Percentiles rank a stretch among this genome's conserved stretches.
Conservation (phyloP, 768 basidiomycete species). For the Phanerochaete carnosa region DNA sequence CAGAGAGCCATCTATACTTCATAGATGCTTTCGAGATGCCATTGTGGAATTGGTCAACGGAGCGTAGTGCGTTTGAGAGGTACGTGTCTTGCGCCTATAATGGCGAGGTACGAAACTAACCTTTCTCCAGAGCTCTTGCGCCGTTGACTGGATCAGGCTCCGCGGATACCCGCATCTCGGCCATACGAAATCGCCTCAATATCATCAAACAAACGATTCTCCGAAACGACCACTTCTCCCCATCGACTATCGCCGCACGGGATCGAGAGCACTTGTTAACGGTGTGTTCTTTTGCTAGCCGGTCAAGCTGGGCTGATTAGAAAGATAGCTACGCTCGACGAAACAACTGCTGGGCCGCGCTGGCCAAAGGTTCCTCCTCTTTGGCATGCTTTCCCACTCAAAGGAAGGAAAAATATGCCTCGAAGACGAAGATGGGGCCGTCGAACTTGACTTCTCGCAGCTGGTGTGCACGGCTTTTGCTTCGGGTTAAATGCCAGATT, state of each 20-base stretch:
- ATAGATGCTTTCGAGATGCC: conserved; percentile 97
- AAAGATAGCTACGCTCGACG: conserved; percentile 79
- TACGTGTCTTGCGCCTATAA: conserved; percentile 25
- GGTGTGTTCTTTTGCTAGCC: conserved; percentile 37
- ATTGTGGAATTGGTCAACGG: conserved; percentile 84
- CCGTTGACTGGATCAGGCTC: conserved; percentile 75
- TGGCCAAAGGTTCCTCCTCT: conserved; percentile 85
- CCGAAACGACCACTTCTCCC: conserved; percentile 96
- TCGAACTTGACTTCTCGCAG: conserved; percentile 84
- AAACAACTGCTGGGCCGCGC: conserved; percentile 93
- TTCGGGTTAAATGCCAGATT: conserved; percentile 1
- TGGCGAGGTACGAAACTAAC: not conserved
- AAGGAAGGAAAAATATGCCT: conserved; percentile 90
- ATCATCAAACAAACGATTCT: conserved; percentile 92
- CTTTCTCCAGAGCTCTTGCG: conserved; percentile 41
- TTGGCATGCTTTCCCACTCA: conserved; percentile 88
- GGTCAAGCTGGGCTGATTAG: conserved; percentile 1
- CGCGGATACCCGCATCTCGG: conserved; percentile 75
- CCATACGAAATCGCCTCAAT: conserved; percentile 81
- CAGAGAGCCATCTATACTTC: conserved; percentile 77
- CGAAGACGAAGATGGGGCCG: conserved; percentile 90
- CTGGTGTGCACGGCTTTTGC: conserved; percentile 50
- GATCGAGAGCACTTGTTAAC: conserved; percentile 88
- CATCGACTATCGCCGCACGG: conserved; percentile 87
- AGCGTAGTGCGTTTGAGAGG: conserved; percentile 88